These are phyloP conservation scores for Hygrophoropsis aurantiaca DNA, from an alignment of 768 basidiomycete species.

Conservation along the genomic window DNA sequence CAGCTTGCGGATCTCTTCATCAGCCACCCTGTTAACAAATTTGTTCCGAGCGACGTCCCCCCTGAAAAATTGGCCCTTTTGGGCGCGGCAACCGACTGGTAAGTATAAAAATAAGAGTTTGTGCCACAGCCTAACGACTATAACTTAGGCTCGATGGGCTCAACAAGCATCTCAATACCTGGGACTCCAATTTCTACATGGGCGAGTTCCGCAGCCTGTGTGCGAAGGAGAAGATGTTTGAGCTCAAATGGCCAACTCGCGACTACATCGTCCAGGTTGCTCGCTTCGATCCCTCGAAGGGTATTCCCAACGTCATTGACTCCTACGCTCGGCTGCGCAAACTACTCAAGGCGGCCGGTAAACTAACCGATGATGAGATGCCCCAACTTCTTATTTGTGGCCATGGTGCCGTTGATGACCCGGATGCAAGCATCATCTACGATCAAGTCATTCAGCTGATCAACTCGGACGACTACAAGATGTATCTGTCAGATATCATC, in stretches of 20 bases:
- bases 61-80: constrained; percentile 67
- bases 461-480: constrained; percentile 46
- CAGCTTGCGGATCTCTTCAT: constrained; percentile 89
- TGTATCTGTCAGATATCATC: constrained; percentile 62
- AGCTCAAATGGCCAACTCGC: constrained; percentile 75
- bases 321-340: constrained; percentile 84
- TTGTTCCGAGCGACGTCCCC: constrained; percentile 86
- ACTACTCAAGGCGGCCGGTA: constrained; percentile 48
- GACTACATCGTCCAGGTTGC: constrained; percentile 91
- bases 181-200: constrained; percentile 90
- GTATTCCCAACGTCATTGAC: constrained; percentile 82
- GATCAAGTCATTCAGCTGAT: constrained; percentile 72
- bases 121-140: constrained; percentile 2
- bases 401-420: constrained; percentile 93
- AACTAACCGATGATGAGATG: constrained; percentile 42
- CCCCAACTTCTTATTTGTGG: constrained; percentile 85
- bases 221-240: constrained; percentile 75
- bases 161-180: constrained; percentile 81
- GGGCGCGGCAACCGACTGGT: constrained; percentile 88
- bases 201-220: constrained; percentile 82
- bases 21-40: constrained; percentile 92
- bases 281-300: constrained; percentile 90
- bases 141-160: constrained; percentile 79
- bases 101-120: constrained; percentile 26
- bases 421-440: constrained; percentile 91